These are phyloP conservation scores for Streptanthus diversifolius DNA, from an alignment of 345 rosid species.

Conservation along the genomic window DNA sequence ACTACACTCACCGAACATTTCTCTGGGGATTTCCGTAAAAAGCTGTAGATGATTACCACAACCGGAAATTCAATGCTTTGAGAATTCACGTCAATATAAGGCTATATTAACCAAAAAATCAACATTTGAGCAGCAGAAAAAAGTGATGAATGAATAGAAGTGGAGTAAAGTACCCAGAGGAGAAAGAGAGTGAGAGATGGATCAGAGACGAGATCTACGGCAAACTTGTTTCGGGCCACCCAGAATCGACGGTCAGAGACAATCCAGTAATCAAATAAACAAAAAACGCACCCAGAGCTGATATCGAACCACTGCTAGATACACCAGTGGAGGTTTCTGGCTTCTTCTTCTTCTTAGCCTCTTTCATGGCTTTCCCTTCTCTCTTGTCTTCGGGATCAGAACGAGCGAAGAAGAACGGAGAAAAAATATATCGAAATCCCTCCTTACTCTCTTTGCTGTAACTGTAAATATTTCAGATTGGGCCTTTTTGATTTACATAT, in stretches of 20 bases:
- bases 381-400: neutral
- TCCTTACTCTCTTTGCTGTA: no score
- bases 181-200: constrained; percentile 55
- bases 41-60: constrained; percentile 54
- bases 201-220: constrained; percentile 56
- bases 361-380: constrained; percentile 2
- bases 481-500: neutral
- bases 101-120: neutral
- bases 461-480: neutral
- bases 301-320: constrained; percentile 14
- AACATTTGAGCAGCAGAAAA: neutral
- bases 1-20: constrained; percentile 53
- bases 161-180: constrained; percentile 44
- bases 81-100: neutral
- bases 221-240: constrained; percentile 42
- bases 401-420: neutral
- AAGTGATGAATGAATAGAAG: neutral
- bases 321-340: neutral
- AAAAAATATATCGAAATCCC: neutral
- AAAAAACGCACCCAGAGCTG: constrained; percentile 28
- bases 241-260: constrained; percentile 41
- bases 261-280: constrained; percentile 46
- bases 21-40: constrained; percentile 47
- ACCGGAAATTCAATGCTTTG: constrained; percentile 50
- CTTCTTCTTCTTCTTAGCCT: constrained; percentile 23